Evolutionary conservation across 116 monocot species (phyloP), one percentile per base, ranked within the genome.

Genomic region (Posidonia oceanica): DNA sequence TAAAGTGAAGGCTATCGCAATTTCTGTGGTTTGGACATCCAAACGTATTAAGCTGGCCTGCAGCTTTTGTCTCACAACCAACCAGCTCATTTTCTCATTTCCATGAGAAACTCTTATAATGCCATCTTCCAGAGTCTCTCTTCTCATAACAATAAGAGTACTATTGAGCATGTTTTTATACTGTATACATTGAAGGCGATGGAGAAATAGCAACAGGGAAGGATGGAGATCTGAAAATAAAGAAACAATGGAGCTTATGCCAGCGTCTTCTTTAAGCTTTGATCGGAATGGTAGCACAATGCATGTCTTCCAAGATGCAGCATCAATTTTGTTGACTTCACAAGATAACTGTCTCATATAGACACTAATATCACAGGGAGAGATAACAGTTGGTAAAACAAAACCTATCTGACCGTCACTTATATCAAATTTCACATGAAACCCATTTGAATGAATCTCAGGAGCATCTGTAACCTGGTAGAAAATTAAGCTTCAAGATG

Each of bases 371-470:
- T 88, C 81, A 78, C 75, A 82, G 75, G 93, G 86, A 74, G 88
- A 69, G 54, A 93, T 72, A 48, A 81, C 62, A 74, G 90, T 98
- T 15, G 98, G 98, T 70, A 98, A 80, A 59, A 98, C 84, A 87
- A 98, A 98, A 72, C 98, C 98, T 64, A 98, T 98, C 74, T 89
- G 90, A 51, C 90, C 98, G 16, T 93, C 84, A 58, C 79, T 93
- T 63, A 93, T 84, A 69, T 93, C 98, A 81, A 98, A 98, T 73
- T 98, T 98, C 67, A 98, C 80, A 80, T 98, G 98, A 72, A 98
- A 98, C 7, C 98, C 98, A 88, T 93, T 98, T 41, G 98, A 98
- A 77, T 98, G 98, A 75, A 98, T 98, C 79, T 98, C 98, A 14
- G 98, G 93, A 60, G 98, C 87, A 83, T 98, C 93, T 72, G 93